Evolutionary conservation across 1,284 basidiomycete species (phyloP), one percentile per base, ranked within the genome.

Genomic region (Pascua guehoae): DNA sequence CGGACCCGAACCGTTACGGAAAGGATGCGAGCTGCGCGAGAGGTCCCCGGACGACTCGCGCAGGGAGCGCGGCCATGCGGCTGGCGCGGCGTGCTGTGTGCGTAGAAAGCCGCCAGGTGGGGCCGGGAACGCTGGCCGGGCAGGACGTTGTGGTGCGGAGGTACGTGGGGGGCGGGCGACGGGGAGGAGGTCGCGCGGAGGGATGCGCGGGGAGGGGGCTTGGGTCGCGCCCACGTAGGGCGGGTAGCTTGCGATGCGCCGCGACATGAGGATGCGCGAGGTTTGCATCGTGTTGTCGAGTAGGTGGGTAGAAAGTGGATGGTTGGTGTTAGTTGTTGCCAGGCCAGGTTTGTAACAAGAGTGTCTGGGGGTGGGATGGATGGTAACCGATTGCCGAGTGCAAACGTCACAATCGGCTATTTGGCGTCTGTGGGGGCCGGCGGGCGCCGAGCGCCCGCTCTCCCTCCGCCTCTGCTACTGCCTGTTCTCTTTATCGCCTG

Each of bases 61-160:
- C 39, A 62, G 50, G 9, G 53, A 48, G n/a, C 88, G 81, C 4
- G 88, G 83, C 66, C 83, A 83, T 0, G 86, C 85, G 7, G 86
- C 85, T 0, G 88, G 88, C n/a, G 89, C 73, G 39, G 90, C 70
- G 66, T 92, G 89, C 0, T 87, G 87, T 1, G 83, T 83, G 5
- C 81, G 67, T 12, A 65, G 71, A 68, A 79, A 85, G 12, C 68
- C 65, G 53, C 9, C 63, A 60, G 41, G 71, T 65, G 43, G 74
- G 69, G 52, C 74, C 58, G 32, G 65, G 14, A 52, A 71, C 0
- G 41, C 40, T 0, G 58, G 58, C 4, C 58, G 55, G 1, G 37
- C 11, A 4, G 58, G 58, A 5, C 52, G 55, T 4, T 16, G 32
- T 1, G 58, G 58, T 12, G 50, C 41, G 1, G 41, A 45, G 16